Conservation (phyloP, 768 basidiomycete genomes). For the Kwoniella mangroviensis region DNA sequence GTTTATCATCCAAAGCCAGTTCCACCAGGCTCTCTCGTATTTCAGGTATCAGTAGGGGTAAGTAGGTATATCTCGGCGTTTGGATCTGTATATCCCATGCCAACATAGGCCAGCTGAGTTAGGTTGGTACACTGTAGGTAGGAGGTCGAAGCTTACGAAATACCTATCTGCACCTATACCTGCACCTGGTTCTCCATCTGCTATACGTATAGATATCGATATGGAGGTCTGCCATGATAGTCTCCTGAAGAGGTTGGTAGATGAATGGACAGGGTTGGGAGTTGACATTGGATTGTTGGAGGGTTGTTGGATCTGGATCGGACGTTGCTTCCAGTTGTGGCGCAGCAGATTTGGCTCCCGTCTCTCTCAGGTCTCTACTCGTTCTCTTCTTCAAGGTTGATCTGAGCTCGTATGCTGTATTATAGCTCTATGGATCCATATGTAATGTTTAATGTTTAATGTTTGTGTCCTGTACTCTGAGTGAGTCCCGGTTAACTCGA, state of each 20-base stretch:
- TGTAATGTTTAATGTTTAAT: not conserved
- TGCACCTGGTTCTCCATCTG: conserved; percentile 84
- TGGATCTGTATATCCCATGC: conserved; percentile 55
- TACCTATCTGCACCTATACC: conserved; percentile 91
- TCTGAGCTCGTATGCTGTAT: not conserved
- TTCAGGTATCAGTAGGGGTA: conserved; percentile 87
- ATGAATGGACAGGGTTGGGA: conserved; percentile 41
- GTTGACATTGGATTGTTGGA: not conserved
- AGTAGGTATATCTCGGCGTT: conserved; percentile 89
- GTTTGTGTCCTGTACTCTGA: not conserved
- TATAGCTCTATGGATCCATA: not conserved
- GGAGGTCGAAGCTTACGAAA: conserved; percentile 60
- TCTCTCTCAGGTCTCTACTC: not conserved
- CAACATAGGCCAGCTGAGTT: not conserved
- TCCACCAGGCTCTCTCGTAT: conserved; percentile 86
- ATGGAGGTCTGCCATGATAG: conserved; percentile 91
- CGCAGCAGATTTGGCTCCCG: not conserved
- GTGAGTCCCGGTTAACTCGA: not conserved
- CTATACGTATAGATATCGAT: conserved; percentile 84
- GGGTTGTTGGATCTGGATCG: not conserved
- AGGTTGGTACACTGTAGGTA: not conserved
- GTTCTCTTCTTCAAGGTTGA: not conserved
- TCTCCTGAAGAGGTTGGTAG: conserved; percentile 72
- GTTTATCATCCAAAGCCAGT: conserved; percentile 86
- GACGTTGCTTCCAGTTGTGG: too few species aligned